Evolutionary conservation across 768 basidiomycete genomes (phyloP).

Genomic region (Leucocoprinus sp.): DNA sequence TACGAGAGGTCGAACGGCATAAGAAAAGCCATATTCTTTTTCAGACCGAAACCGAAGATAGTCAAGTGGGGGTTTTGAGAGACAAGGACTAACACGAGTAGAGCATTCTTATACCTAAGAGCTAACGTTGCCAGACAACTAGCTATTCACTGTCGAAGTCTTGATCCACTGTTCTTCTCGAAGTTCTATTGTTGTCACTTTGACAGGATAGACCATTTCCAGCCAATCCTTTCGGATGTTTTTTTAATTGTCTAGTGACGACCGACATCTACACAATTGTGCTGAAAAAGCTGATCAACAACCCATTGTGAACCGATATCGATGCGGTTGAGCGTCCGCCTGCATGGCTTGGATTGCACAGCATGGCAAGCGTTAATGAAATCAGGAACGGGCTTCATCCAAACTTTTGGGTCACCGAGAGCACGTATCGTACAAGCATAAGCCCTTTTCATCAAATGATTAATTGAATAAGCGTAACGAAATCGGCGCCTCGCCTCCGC

Average conservation of each 20-base stretch:
- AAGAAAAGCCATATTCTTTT: too few species aligned
- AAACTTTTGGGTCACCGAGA: too few species aligned
- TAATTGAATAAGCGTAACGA: background rate
- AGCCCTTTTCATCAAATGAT: background rate
- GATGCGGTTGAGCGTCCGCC: background rate
- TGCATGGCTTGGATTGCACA: background rate
- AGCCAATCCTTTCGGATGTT: background rate
- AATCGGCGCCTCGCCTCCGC: background rate
- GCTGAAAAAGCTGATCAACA: background rate
- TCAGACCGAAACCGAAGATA: too few species aligned
- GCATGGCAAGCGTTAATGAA: background rate
- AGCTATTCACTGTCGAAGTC: background rate
- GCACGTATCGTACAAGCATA: too few species aligned
- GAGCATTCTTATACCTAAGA: background rate
- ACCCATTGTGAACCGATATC: background rate
- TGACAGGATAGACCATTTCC: slow-evolving; percentile 2
- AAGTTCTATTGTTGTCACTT: background rate
- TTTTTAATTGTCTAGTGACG: background rate
- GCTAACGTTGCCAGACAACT: slow-evolving; percentile 2
- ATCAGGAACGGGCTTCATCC: background rate
- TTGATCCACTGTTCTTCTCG: slow-evolving; percentile 8
- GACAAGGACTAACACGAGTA: background rate
- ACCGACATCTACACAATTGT: background rate
- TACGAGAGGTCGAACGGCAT: slow-evolving; percentile 42
- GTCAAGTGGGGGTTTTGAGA: background rate